Conservation (phyloP, 305 asterid species). For the Solanum hybrid region DNA sequence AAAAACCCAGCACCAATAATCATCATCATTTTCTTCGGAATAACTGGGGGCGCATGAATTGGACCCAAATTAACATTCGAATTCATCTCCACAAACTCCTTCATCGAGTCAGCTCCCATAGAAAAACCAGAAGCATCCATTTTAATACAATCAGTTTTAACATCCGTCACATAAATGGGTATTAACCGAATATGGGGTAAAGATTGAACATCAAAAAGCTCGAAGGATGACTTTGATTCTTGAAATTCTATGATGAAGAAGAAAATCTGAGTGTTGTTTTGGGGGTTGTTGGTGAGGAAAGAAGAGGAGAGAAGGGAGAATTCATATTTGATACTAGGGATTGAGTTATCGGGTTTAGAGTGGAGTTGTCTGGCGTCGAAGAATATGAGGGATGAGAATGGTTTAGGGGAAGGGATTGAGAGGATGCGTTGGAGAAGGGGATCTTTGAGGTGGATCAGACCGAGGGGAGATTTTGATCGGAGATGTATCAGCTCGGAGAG, state of each 20-base stretch:
- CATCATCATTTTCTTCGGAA: conserved; percentile 50
- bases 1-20: conserved; percentile 29
- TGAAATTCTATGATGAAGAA: conserved; percentile 60
- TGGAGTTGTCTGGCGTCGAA: conserved; percentile 85
- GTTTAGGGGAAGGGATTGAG: conserved; percentile 63
- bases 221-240: conserved; percentile 57
- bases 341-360: conserved; percentile 63
- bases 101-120: conserved; percentile 71
- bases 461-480: conserved; percentile 57
- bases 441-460: conserved; percentile 67
- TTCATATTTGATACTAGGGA: conserved; percentile 62
- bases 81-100: conserved; percentile 53
- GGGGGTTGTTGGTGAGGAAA: conserved; percentile 47
- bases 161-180: conserved; percentile 45
- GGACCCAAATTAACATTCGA: conserved; percentile 38
- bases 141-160: conserved; percentile 40
- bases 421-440: conserved; percentile 65
- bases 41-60: conserved; percentile 46
- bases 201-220: conserved; percentile 48
- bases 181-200: conserved; percentile 70
- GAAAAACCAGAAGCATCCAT: conserved; percentile 72
- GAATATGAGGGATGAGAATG: conserved; percentile 66
- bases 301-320: conserved; percentile 64
- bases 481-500: conserved; percentile 40
- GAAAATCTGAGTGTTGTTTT: conserved; percentile 35